Base-by-base conservation (phyloP, 768 basidiomycete genomes). In the Tephrocybe sp. region DNA sequence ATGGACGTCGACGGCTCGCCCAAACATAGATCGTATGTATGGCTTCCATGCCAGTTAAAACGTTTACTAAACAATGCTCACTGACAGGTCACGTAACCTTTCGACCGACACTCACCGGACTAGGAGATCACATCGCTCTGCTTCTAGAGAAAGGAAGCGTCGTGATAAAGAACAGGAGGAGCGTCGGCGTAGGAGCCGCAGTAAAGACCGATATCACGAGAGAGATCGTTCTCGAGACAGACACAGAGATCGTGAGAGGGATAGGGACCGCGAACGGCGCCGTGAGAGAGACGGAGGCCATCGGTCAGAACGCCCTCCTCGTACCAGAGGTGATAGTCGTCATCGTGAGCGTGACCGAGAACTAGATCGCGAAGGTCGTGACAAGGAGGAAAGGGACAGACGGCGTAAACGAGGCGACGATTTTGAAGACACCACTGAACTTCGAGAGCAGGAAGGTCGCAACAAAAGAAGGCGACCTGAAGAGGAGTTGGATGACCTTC, bases 51-150 rank as follows among this genome's bases (percentile, higher is more conserved):
- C 28, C 12, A 11, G 16, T 13, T 30, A 19, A 39, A 15, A 22
- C 24, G 15, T 9, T 7, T 50, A 2, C 19, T 46, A 16, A 43
- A 45, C 9, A 41, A 22, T 46, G 5, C 22, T 19, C 4, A 21
- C 30, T 41, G 16, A 18, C 51, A 84, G 84, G 48, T 86, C 84
- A 53, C 83, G 87, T 58, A 86, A 86, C 63, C 80, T 82, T 64
- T 89, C 89, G 3, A 83, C 83, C 30, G 88, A 89, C 64, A 91
- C 88, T 9, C 81, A 83, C 57, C 82, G 80, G 36, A 89, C 87
- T 18, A 78, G 75, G 57, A 78, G 79, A 51, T 90, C 88, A 39
- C 87, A 89, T 59, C 76, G 82, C 53, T 92, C 90, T 9, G 71
- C 70, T 44, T 91, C 89, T 19, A 75, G 80, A 58, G 87, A 86